These are phyloP conservation scores for Fulvia fulva DNA, from an alignment of 2,329 filamentous ascomycete genomes.

Conservation along the genomic window DNA sequence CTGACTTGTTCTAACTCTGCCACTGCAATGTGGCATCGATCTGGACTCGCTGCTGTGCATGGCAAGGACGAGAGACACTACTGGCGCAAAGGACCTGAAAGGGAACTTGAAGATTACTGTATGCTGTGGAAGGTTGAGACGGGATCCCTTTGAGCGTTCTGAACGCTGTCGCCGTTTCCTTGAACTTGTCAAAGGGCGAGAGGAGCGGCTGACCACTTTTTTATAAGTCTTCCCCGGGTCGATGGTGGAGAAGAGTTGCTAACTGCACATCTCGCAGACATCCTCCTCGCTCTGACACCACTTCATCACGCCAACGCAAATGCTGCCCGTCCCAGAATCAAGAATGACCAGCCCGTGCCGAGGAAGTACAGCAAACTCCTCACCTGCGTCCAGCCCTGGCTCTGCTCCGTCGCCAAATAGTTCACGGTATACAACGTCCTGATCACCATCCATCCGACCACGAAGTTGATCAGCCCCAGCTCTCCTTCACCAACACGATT, in stretches of 20 bases:
- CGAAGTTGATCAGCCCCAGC: constrained; percentile 35
- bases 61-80: constrained; percentile 9
- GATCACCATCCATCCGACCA: constrained; percentile 35
- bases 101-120: not conserved
- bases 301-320: constrained; percentile 19
- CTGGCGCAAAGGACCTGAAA: constrained; percentile 3
- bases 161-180: constrained; percentile 17
- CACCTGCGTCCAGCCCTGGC: constrained; percentile 23
- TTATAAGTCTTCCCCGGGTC: constrained; percentile 38
- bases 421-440: constrained; percentile 37
- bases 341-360: constrained; percentile 30
- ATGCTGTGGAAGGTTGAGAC: constrained; percentile 20
- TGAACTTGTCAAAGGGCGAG: constrained; percentile 22
- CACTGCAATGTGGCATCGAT: not conserved
- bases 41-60: not conserved
- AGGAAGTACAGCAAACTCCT: constrained; percentile 31
- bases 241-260: constrained; percentile 13
- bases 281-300: not conserved
- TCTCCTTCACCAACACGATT: constrained; percentile 23
- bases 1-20: not conserved
- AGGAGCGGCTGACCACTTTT: constrained; percentile 33
- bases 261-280: constrained; percentile 18
- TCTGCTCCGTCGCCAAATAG: constrained; percentile 31
- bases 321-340: constrained; percentile 31
- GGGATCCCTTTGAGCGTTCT: constrained; percentile 18